Evolutionary conservation across 164 flowering plant species (phyloP).

Genomic region (Tetrastigma voinierianum): DNA sequence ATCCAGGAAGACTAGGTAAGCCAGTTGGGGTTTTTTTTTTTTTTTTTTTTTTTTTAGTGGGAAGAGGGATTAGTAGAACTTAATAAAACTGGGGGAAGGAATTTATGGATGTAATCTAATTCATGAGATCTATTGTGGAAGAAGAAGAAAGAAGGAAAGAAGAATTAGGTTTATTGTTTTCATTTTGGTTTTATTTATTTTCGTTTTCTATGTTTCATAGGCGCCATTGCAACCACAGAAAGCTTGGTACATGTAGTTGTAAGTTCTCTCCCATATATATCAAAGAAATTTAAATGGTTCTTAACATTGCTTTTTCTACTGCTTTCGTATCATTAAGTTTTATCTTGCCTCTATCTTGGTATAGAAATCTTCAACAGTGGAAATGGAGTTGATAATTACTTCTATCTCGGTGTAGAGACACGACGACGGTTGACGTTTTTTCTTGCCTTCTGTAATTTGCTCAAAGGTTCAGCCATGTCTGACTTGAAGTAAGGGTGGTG

Average conservation of each 20-base stretch:
- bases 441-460: no score
- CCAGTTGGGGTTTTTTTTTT: no score
- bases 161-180: slow-evolving; percentile 32
- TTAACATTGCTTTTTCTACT: background rate
- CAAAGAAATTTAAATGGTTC: slow-evolving; percentile 30
- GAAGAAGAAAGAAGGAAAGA: slow-evolving; percentile 9
- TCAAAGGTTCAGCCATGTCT: no score
- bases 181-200: slow-evolving; percentile 7
- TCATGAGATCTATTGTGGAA: slow-evolving; percentile 34
- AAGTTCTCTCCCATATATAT: slow-evolving; percentile 32
- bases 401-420: no score
- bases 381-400: no score
- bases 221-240: slow-evolving; percentile 33
- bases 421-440: no score
- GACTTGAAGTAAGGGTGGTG: no score
- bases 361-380: no score
- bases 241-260: slow-evolving; percentile 29
- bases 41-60: slow-evolving; percentile 17
- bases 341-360: no score
- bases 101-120: slow-evolving; percentile 33
- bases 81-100: slow-evolving; percentile 40
- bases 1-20: slow-evolving; percentile 18
- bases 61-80: slow-evolving; percentile 21
- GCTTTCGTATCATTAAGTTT: no score
- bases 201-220: slow-evolving; percentile 27